phyloP scores from a whole-genome alignment of 2,329 filamentous ascomycete species.

The Cercospora brassicicola region DNA sequence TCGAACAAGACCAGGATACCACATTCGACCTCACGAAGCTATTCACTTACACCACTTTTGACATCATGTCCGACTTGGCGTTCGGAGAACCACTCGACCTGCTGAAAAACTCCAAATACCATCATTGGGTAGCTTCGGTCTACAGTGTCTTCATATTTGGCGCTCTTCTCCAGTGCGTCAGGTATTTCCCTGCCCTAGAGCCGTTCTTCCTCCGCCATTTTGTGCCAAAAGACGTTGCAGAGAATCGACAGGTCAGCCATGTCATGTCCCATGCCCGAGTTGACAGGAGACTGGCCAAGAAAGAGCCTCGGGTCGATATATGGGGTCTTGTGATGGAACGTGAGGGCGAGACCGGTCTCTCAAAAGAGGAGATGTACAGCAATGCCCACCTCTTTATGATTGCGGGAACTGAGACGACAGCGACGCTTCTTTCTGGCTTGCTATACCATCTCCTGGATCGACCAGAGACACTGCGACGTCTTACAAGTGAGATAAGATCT shows the following conservation, averaged over 20 bases:
- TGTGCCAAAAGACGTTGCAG: not conserved
- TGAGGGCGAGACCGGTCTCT: constrained; percentile 17
- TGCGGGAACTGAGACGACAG: constrained; percentile 7
- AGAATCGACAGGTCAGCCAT: constrained; percentile 4
- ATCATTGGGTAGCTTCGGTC: constrained; percentile 36
- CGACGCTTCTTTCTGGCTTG: constrained; percentile 1
- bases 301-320: constrained; percentile 21
- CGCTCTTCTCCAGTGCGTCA: constrained; percentile 8
- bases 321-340: constrained; percentile 26
- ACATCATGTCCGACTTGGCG: constrained; percentile 28
- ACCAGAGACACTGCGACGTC: constrained; percentile 4
- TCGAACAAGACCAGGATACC: constrained; percentile 25
- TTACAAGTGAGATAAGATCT: constrained; percentile 5
- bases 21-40: constrained; percentile 31
- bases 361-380: not conserved
- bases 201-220: not conserved
- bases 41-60: constrained; percentile 35
- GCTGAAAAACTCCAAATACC: constrained; percentile 36
- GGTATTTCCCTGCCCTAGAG: constrained; percentile 11
- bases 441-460: constrained; percentile 3
- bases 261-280: constrained; percentile 14
- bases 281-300: constrained; percentile 19
- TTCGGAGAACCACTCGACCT: constrained; percentile 39
- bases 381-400: constrained; percentile 7
- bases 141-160: constrained; percentile 14